These are phyloP conservation scores for Symbiodinium pilosum DNA, from an alignment of 73 alveolate genomes.

Conservation along the genomic window DNA sequence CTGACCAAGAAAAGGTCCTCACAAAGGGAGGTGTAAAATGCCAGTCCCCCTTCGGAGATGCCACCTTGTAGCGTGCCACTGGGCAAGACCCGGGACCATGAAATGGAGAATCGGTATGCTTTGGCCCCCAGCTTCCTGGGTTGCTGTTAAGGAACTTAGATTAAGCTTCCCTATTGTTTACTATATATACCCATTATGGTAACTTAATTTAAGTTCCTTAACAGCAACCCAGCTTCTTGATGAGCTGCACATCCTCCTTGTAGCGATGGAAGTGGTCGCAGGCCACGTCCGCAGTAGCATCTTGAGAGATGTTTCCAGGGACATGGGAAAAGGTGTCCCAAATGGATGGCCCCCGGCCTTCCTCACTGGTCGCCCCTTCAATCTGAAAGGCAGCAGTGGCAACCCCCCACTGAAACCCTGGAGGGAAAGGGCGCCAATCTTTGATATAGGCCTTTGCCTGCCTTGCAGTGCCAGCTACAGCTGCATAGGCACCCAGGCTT, in stretches of 20 bases:
- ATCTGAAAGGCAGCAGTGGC: conserved; percentile 97
- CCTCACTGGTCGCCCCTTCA: conserved; percentile 75
- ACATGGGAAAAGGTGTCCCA: conserved; percentile 95
- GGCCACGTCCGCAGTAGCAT: conserved; percentile 96
- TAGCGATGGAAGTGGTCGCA: conserved; percentile 96
- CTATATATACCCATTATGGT: no score
- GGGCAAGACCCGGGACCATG: conserved; percentile 96
- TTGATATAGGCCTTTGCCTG: neutral
- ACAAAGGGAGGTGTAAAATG: conserved; percentile 23
- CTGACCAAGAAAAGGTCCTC: neutral
- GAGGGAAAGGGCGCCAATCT: conserved; percentile 89
- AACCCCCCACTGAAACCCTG: conserved; percentile 96
- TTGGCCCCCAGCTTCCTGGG: conserved; percentile 95
- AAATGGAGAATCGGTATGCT: conserved; percentile 95
- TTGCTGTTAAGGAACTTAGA: no score
- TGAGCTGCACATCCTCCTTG: conserved; percentile 95
- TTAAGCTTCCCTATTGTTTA: no score
- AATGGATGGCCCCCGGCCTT: conserved; percentile 56
- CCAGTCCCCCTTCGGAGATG: conserved; percentile 41
- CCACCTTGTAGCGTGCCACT: conserved; percentile 73
- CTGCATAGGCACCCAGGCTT: neutral
- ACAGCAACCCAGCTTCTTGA: conserved; percentile 84
- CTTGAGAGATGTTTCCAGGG: conserved; percentile 95
- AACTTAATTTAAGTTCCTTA: no score
- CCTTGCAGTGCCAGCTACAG: neutral